These are phyloP conservation scores for Yamadazyma aaseri DNA, from an alignment of 1,139 yeast species.

Conservation along the genomic window DNA sequence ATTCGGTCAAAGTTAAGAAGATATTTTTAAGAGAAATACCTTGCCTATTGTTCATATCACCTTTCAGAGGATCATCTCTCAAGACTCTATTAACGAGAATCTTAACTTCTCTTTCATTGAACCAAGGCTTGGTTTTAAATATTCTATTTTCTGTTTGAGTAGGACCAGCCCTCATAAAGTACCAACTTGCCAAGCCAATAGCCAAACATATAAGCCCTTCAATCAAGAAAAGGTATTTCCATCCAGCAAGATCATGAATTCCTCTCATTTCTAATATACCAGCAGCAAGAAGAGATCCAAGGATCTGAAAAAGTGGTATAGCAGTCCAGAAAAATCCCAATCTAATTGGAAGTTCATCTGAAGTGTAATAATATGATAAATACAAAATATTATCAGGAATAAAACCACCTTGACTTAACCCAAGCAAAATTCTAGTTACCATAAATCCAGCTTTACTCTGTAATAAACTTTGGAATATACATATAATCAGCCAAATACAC, in stretches of 20 bases:
- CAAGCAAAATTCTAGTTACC: slow-evolving; percentile 28
- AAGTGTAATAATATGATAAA: slow-evolving; percentile 24
- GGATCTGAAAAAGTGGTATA: slow-evolving; percentile 21
- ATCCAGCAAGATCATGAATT: slow-evolving; percentile 23
- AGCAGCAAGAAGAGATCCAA: slow-evolving; percentile 25
- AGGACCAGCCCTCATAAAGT: slow-evolving; percentile 36
- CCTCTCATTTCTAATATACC: slow-evolving; percentile 22
- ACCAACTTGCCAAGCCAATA: slow-evolving; percentile 28
- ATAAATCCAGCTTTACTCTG: slow-evolving; percentile 24
- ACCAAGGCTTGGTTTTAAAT: slow-evolving; percentile 35
- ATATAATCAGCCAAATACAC: slow-evolving; percentile 30
- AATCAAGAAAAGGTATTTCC: slow-evolving; percentile 38
- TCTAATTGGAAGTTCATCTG: slow-evolving; percentile 22
- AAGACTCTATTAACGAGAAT: slow-evolving; percentile 40
- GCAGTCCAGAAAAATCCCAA: slow-evolving; percentile 23
- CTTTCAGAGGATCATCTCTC: slow-evolving; percentile 62
- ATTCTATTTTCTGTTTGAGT: slow-evolving; percentile 22
- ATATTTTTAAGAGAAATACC: slow-evolving; percentile 22
- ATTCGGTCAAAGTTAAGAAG: slow-evolving; percentile 32
- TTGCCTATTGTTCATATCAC: slow-evolving; percentile 52
- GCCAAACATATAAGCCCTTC: slow-evolving; percentile 32
- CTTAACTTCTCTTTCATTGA: slow-evolving; percentile 34
- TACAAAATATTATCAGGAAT: slow-evolving; percentile 30
- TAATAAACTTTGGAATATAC: slow-evolving; percentile 28
- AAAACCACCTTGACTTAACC: slow-evolving; percentile 31